Evolutionary conservation across 768 basidiomycete genomes (phyloP).

Genomic region (Gloeophyllum trabeum): DNA sequence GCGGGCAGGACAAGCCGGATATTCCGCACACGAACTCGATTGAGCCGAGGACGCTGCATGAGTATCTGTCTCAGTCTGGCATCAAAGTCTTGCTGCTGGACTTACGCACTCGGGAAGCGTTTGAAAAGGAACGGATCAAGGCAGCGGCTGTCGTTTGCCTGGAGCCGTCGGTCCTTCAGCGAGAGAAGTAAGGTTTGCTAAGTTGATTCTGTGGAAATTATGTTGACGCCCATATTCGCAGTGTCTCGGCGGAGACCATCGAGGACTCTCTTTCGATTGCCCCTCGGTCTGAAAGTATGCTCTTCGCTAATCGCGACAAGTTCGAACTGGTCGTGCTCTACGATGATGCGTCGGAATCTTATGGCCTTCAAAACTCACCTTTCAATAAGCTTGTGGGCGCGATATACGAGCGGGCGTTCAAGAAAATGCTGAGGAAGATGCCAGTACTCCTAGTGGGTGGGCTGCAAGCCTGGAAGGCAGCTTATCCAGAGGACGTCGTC

Average conservation of each 20-base stretch:
- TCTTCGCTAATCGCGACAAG: constrained; percentile 80
- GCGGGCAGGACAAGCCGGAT: constrained; percentile 25
- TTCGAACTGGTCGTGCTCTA: constrained; percentile 86
- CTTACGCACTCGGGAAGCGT: constrained; percentile 69
- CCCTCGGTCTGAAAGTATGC: constrained; percentile 54
- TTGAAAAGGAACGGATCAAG: constrained; percentile 63
- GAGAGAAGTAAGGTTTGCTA: constrained; percentile 45
- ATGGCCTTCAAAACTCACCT: constrained; percentile 36
- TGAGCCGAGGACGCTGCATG: constrained; percentile 44
- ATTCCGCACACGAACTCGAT: constrained; percentile 53
- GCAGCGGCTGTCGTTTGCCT: constrained; percentile 67
- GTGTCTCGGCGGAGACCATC: constrained; percentile 53
- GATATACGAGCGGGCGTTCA: constrained; percentile 66
- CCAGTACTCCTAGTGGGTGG: constrained; percentile 85
- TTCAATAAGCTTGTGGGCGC: constrained; percentile 51
- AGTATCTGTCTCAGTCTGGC: constrained; percentile 39
- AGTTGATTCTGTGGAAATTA: not conserved
- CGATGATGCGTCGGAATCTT: constrained; percentile 50
- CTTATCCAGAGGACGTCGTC: constrained; percentile 31
- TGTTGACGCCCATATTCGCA: constrained; percentile 17
- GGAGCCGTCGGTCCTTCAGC: constrained; percentile 66
- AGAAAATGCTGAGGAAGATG: constrained; percentile 57
- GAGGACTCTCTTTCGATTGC: constrained; percentile 67
- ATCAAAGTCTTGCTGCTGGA: constrained; percentile 69
- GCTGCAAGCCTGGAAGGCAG: constrained; percentile 65